Base-by-base conservation (phyloP, 2,329 filamentous ascomycete genomes). In the Colletotrichum navitas region DNA sequence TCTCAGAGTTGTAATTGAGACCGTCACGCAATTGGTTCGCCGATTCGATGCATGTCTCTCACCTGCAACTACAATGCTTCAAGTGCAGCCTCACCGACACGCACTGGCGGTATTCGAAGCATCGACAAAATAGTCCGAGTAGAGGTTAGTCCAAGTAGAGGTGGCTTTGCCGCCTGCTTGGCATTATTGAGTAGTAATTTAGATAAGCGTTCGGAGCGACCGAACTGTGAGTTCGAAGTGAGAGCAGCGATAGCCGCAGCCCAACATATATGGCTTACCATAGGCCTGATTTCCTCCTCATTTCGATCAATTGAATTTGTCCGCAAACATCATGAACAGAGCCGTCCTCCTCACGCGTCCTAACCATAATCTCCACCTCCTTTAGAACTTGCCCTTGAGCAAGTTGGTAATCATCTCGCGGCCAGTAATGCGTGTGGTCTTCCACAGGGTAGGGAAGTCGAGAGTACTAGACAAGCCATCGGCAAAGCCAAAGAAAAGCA, bases 401-500 rank as follows among this genome's bases (percentile, higher is more conserved):
- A 97, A 79, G 81, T 97, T 95, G 43, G 81, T 80, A 72, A 94
- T 83, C 90, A 96, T 97, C 86, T 94, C 89, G 69, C 90, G 84
- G 2, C 85, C 94, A 1, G 94, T 97, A 72, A 95, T 86, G 74
- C 84, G 85, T 43, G 89, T 89, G n/a, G 93, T 97, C 77, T 88
- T 88, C 92, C 92, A 96, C 77, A 97, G 81, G 1, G 94, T 97
- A n/a, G 89, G 90, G 79, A 97, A 88, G 81, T 97, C 94, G 75
- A 97, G 85, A 5, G 94, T 97, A 82, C 91, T 94, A 66, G 87
- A 89, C 71, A 97, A 86, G 58, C 89, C 90, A 82, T 97, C 94
- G 74, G 94, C 93, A 80, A 92, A 95, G 72, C 94, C 94, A 81
- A 97, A 97, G 81, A 93, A 92, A 63, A 97, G 85, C 94, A 97